phyloP scores from a whole-genome alignment of 2,329 filamentous ascomycete genomes.

The Laburnicola sp. region DNA sequence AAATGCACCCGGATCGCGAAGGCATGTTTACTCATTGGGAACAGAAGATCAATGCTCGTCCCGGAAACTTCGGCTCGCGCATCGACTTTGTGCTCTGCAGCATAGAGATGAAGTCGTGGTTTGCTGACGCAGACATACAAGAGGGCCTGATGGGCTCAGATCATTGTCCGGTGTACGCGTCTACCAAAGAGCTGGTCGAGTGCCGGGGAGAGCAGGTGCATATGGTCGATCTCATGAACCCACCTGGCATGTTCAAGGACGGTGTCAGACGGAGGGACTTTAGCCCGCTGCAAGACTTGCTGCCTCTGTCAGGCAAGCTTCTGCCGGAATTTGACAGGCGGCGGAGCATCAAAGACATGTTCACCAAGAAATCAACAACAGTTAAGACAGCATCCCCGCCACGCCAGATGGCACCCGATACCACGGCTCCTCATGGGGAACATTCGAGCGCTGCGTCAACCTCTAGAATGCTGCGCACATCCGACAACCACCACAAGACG shows the following conservation, averaged over 20 bases:
- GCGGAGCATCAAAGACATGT: conserved; percentile 91
- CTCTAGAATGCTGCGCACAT: conserved; percentile 8
- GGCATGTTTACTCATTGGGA: conserved; percentile 99
- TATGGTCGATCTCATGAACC: conserved; percentile 77
- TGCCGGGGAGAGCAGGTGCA: conserved; percentile 55
- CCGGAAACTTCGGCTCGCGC: conserved; percentile 86
- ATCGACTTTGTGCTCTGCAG: conserved; percentile 94
- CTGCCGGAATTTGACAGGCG: conserved; percentile 87
- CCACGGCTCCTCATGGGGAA: not conserved
- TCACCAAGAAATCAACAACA: conserved; percentile 52
- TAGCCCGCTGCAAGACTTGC: conserved; percentile 62
- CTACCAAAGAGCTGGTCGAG: conserved; percentile 65
- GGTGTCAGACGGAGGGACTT: conserved; percentile 70
- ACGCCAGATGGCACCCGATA: not conserved
- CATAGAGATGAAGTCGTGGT: conserved; percentile 76
- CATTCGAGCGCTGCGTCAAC: conserved; percentile 2
- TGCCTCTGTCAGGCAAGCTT: conserved; percentile 77
- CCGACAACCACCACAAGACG: conserved; percentile 7
- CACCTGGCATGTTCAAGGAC: conserved; percentile 67
- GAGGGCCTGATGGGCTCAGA: conserved; percentile 93
- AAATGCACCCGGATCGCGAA: conserved; percentile 74
- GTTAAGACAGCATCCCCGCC: conserved; percentile 11
- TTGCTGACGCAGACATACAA: conserved; percentile 81
- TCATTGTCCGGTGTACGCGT: conserved; percentile 89
- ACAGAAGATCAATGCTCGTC: conserved; percentile 90